These are phyloP conservation scores for Lasiodiplodia hormozganensis DNA, from an alignment of 2,329 filamentous ascomycete species.

Conservation along the genomic window DNA sequence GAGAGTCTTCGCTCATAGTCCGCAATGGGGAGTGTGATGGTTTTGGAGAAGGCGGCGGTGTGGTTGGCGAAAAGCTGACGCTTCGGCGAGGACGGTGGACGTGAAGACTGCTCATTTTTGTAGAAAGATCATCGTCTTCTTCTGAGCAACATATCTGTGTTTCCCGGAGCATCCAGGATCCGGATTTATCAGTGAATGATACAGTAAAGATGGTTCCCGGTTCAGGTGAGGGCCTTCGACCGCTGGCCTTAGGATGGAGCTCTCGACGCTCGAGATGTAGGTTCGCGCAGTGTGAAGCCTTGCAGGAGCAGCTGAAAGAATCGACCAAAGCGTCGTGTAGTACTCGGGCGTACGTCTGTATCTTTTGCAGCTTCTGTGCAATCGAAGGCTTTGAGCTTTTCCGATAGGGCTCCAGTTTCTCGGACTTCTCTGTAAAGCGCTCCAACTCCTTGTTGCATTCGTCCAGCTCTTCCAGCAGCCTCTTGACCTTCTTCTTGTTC, in stretches of 20 bases:
- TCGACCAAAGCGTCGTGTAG: conserved; percentile 40
- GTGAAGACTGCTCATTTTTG: conserved; percentile 1
- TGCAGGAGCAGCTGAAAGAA: conserved; percentile 46
- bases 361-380: conserved; percentile 41
- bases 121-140: conserved; percentile 34
- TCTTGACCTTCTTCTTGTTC: conserved; percentile 46
- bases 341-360: conserved; percentile 44
- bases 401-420: conserved; percentile 45
- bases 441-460: conserved; percentile 49
- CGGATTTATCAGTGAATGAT: conserved; percentile 38
- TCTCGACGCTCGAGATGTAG: conserved; percentile 43
- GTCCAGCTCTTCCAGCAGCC: conserved; percentile 44
- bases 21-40: conserved; percentile 6
- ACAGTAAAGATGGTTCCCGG: conserved; percentile 42
- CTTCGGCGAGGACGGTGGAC: conserved; percentile 33
- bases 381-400: conserved; percentile 45
- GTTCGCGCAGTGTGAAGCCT: conserved; percentile 41
- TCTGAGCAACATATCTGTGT: conserved; percentile 44
- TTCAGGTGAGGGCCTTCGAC: conserved; percentile 26
- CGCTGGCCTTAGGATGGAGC: conserved; percentile 34
- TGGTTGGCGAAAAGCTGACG: conserved; percentile 41
- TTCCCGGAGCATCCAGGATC: conserved; percentile 41
- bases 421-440: conserved; percentile 46
- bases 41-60: conserved; percentile 35
- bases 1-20: background rate